Evolutionary conservation across 2,329 filamentous ascomycete species (phyloP).

Genomic region (Didymella glomerata): DNA sequence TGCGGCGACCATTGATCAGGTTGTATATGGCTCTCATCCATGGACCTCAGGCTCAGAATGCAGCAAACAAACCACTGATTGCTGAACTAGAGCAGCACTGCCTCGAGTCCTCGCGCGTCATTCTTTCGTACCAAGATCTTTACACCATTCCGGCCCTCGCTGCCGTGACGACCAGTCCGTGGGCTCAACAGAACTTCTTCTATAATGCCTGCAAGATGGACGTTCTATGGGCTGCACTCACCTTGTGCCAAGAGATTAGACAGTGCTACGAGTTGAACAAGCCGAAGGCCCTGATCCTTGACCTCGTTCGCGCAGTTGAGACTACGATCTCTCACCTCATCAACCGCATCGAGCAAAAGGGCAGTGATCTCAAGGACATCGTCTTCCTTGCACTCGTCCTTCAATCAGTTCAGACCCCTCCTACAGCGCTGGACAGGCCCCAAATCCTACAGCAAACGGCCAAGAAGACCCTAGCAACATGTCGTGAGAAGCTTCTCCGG

Average conservation of each 20-base stretch:
- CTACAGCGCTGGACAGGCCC: background rate
- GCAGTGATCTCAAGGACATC: constrained; percentile 34
- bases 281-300: constrained; percentile 3
- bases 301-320: constrained; percentile 22
- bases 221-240: constrained; percentile 42
- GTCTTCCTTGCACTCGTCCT: constrained; percentile 31
- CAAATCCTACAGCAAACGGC: constrained; percentile 16
- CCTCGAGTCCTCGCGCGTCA: constrained; percentile 30
- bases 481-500: constrained; percentile 26
- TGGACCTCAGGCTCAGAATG: constrained; percentile 6
- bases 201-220: constrained; percentile 42
- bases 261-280: background rate
- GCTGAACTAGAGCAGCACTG: constrained; percentile 27
- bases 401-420: constrained; percentile 24
- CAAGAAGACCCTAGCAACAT: constrained; percentile 22
- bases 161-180: constrained; percentile 7
- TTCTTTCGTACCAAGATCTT: constrained; percentile 33
- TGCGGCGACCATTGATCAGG: constrained; percentile 29
- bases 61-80: background rate
- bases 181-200: constrained; percentile 38
- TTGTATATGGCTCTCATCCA: constrained; percentile 36
- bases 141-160: constrained; percentile 19
- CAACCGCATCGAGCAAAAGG: constrained; percentile 26
- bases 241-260: constrained; percentile 43
- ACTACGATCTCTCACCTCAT: constrained; percentile 26